Evolutionary conservation across 2,329 filamentous ascomycete genomes (phyloP), one percentile per base, ranked within the genome.

Genomic region (Penicillium sp.): DNA sequence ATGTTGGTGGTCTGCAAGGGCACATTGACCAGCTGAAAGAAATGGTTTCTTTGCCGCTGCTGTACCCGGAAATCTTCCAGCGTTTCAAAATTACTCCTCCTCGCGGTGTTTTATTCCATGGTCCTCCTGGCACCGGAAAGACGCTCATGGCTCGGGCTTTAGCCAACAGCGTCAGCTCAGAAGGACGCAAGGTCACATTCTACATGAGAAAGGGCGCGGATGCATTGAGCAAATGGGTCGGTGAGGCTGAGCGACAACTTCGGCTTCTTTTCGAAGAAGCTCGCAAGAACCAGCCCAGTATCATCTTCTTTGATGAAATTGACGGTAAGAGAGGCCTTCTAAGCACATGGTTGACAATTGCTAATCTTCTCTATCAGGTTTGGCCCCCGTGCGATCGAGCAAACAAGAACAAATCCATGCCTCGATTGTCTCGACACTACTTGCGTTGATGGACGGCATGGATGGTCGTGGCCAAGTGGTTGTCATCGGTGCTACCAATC

Each of bases 141-240:
- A 98, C 93, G 12, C 76, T 98, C n/a, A 80, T 98, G 53, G 93
- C 94, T 45, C 82, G 93, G 62, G 93, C 93, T 37, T 76, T 98
- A 41, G 90, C 94, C 43, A 94, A 93, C 49, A 94, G 87, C 53
- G 85, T 95, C 52, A 90, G 88, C 56, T 82, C 86, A 12, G 86
- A 91, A 43, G 91, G 91, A 21, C 84, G 85, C 58, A 97, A 97
- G 67, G 93, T 98, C 56, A 97, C 90, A 0, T 98, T 98, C 62
- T 98, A 97, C 71, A 98, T 98, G 93, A 85, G 93, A 53, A 98
- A 98, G 71, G 94, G 93, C 65, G 94, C 93, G 22, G 93, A 98
- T 77, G 90, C 90, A 15, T 75, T 98, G 54, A 96, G 90, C 70
- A 98, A 98, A 71, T 98, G 93, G 93, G 93, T 98, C 45, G 93